Evolutionary conservation across 345 rosid genomes (phyloP), one percentile per base, ranked within the genome.

Genomic region (Cardiospermum halicacabum): DNA sequence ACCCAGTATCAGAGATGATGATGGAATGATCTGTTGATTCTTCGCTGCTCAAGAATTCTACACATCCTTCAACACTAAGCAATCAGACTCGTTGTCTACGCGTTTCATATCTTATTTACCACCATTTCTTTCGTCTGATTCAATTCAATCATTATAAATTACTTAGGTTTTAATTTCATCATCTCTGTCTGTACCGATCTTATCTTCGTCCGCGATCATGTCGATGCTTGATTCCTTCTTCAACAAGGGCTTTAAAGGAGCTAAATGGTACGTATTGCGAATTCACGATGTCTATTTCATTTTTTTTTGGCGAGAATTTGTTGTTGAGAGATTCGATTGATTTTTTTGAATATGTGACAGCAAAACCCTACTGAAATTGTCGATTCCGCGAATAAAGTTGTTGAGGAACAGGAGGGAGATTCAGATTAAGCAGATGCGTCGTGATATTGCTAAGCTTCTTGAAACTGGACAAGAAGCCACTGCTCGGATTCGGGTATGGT

Each of bases 391-490:
- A n/a, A 89, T 89, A 59, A 94, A 87, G 82, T 75, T 94, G 78
- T 77, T 91, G 61, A 72, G 99, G 76, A 94, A 94, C 61, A 76
- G 99, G 75, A 85, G 99, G 61, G 95, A 91, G 84, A 80, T 87
- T 56, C 96, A 94, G 84, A 75, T 89, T 13, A 94, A 75, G 78
- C 88, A 94, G 69, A 89, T 91, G 99, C 97, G 91, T 24, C 85
- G 87, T 1, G 96, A 94, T 74, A 87, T 94, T 60, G 97, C 93
- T 34, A 91, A 89, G 79, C 96, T 91, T 73, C 95, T 94, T n/a
- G 89, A 88, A 81, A 84, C 95, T 47, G 97, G 99, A 62, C 99
- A 94, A 82, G 99, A 94, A 76, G 96, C 99, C 48, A 94, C 97
- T 32, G 97, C 97, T 75, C 88, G 97, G 11, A 94, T 94, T 72